Percentiles rank a stretch among this genome's conserved stretches.
These are phyloP conservation scores for Pleurotus cornucopiae DNA, from an alignment of 768 basidiomycete species.

Conservation along the genomic window DNA sequence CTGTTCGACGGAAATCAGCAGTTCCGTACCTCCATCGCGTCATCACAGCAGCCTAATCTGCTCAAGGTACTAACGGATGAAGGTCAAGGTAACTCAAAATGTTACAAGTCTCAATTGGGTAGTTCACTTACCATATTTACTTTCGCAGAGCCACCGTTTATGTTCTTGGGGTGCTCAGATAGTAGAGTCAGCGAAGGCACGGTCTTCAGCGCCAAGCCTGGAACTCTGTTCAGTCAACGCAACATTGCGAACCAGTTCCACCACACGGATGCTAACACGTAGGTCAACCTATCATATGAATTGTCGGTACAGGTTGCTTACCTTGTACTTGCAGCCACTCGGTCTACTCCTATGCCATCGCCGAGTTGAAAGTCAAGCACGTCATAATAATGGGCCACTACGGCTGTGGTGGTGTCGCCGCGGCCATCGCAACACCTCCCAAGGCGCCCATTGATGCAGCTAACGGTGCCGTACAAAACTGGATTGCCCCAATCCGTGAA, in stretches of 20 bases:
- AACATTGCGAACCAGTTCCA: conserved; percentile 39
- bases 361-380: conserved; percentile 30
- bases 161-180: conserved; percentile 36
- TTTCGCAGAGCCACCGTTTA: conserved; percentile 25
- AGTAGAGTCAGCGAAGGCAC: conserved; percentile 33
- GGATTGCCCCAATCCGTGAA: conserved; percentile 36
- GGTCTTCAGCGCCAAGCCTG: conserved; percentile 34
- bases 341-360: conserved; percentile 34
- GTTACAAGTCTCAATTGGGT: too few relatives aligned
- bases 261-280: conserved; percentile 30
- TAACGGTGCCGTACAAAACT: conserved; percentile 31
- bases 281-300: conserved; percentile 9
- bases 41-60: conserved; percentile 20
- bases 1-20: conserved; percentile 27
- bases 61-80: conserved; percentile 25
- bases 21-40: conserved; percentile 22
- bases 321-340: conserved; percentile 19
- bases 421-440: conserved; percentile 27
- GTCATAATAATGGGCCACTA: conserved; percentile 42
- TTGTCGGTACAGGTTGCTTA: neutral
- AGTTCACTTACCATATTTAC: too few relatives aligned
- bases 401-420: conserved; percentile 38
- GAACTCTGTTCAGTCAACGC: conserved; percentile 32
- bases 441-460: conserved; percentile 18
- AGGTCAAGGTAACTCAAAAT: conserved; percentile 24